A percentile compares a stretch with the other conserved stretches of the same genome.
phyloP scores from a whole-genome alignment of 1,284 basidiomycete genomes.

The Ganoderma sinense region DNA sequence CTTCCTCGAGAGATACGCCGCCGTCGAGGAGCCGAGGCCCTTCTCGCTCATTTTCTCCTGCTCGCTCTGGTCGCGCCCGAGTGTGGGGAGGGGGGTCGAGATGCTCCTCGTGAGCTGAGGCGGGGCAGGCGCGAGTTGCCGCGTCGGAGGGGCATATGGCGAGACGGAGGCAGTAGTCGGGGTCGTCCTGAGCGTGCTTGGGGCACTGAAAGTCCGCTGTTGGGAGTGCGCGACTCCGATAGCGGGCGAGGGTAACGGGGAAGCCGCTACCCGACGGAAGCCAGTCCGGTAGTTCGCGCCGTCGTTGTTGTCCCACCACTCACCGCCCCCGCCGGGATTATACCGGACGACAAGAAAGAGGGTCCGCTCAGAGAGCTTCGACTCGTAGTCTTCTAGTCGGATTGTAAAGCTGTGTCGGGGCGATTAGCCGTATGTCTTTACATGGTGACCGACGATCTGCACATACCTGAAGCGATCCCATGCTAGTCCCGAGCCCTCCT shows the following conservation, averaged over 20 bases:
- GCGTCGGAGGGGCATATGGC: slow-evolving; percentile 22
- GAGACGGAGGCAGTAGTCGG: slow-evolving; percentile 37
- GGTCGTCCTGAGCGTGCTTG: slow-evolving; percentile 42
- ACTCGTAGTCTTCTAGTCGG: slow-evolving; percentile 78
- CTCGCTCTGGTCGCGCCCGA: slow-evolving; percentile 22
- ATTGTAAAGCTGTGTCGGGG: slow-evolving; percentile 56
- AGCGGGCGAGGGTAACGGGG: slow-evolving; percentile 28
- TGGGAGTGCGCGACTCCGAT: slow-evolving; percentile 34
- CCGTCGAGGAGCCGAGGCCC: slow-evolving; percentile 26
- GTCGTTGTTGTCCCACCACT: slow-evolving; percentile 92
- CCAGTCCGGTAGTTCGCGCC: slow-evolving; percentile 81
- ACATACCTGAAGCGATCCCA: slow-evolving; percentile 48
- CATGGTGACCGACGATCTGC: slow-evolving; percentile 20
- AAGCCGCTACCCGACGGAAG: slow-evolving; percentile 49
- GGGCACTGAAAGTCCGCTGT: slow-evolving; percentile 47
- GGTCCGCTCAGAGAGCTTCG: slow-evolving; percentile 68
- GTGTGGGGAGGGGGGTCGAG: slow-evolving; percentile 34
- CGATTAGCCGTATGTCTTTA: slow-evolving; percentile 18
- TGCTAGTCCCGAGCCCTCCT: slow-evolving; percentile 23
- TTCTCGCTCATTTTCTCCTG: slow-evolving; percentile 25
- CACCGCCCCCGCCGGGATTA: slow-evolving; percentile 56
- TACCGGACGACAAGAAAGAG: slow-evolving; percentile 75
- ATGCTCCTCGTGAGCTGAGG: slow-evolving; percentile 31
- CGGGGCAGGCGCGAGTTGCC: slow-evolving; percentile 28
- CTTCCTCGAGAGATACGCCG: slow-evolving; percentile 42